Base-by-base conservation (phyloP, 169 alveolate species). In the Plasmodium reichenowi region DNA sequence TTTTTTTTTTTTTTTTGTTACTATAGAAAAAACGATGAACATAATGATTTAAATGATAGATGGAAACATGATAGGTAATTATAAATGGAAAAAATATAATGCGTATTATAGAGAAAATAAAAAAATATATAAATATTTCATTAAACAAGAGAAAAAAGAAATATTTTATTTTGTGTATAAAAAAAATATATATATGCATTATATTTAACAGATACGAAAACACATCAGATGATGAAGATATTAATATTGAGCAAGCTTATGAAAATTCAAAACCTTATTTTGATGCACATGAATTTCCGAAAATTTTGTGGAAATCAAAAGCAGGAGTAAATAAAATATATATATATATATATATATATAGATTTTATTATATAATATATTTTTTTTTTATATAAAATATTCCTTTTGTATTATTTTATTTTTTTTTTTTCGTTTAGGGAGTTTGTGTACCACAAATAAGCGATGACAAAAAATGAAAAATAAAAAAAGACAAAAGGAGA, bases 61-160 rank as follows among this genome's bases (percentile, higher is more conserved):
- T 80, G 90, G 90, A 68, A 58, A 15, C 90, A 80, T 38, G 92
- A 85, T 66, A 85, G 78, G 92, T 85, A 85, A 71, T 38, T 38
- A 38, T 9, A 38, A 38, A 38, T 38, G 47, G 47, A 38, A 38
- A 38, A 38, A 38, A 38, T 38, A 38, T 38, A 38, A 38, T 38
- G 47, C 10, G 9, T 38, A 38, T 38, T 38, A 4, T 38, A 38
- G 5, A 5, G 7, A 7, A 38, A 38, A 38, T 38, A 38, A 38
- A 7, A 7, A 38, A 38, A 38, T 38, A 38, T 38, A 0, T 38
- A 38, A 38, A 38, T 12, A 1, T 52, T 52, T 52, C 10, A 12
- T 60, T 26, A 26, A 15, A 10, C 6, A 60, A 60, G 7, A 22
- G 2, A 60, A 60, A 17, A 7, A 52, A 29, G 9, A 32, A 24